Conservation (phyloP, 192 early-diverging fungal genomes). For the Backusella tuberculispora region DNA sequence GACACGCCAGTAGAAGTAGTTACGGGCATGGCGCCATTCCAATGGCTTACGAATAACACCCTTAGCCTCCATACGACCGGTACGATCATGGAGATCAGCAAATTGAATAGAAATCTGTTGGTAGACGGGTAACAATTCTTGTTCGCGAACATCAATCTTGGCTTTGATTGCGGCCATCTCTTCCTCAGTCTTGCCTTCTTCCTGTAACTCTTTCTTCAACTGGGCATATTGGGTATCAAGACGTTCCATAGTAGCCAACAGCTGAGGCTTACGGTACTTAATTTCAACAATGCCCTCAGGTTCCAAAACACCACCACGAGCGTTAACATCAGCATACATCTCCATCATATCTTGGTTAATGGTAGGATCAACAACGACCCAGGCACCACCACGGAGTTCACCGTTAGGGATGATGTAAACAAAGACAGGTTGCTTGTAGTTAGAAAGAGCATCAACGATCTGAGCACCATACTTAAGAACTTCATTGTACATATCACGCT, state of each 20-base stretch:
- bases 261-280: slow-evolving; percentile 94
- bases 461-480: slow-evolving; percentile 96
- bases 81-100: slow-evolving; percentile 96
- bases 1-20: slow-evolving; percentile 94
- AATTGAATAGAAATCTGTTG: slow-evolving; percentile 94
- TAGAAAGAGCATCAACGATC: slow-evolving; percentile 96
- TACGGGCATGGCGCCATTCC: slow-evolving; percentile 78
- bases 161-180: slow-evolving; percentile 70
- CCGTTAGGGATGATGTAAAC: slow-evolving; percentile 94
- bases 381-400: slow-evolving; percentile 97
- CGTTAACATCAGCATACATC: slow-evolving; percentile 94
- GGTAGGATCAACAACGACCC: slow-evolving; percentile 96
- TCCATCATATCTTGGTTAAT: slow-evolving; percentile 99
- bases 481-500: slow-evolving; percentile 98
- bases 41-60: slow-evolving; percentile 80
- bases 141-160: slow-evolving; percentile 81
- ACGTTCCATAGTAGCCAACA: slow-evolving; percentile 92
- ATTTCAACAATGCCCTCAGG: slow-evolving; percentile 98
- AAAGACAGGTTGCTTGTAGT: slow-evolving; percentile 97
- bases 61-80: slow-evolving; percentile 96
- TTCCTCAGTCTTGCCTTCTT: slow-evolving; percentile 55
- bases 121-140: slow-evolving; percentile 87
- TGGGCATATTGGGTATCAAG: slow-evolving; percentile 78
- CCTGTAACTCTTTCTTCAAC: slow-evolving; percentile 68
- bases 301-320: slow-evolving; percentile 95